Percentiles rank a stretch among this genome's conserved stretches.
Conservation (phyloP, 2,329 filamentous ascomycete genomes). For the Fusarium penzigii region DNA sequence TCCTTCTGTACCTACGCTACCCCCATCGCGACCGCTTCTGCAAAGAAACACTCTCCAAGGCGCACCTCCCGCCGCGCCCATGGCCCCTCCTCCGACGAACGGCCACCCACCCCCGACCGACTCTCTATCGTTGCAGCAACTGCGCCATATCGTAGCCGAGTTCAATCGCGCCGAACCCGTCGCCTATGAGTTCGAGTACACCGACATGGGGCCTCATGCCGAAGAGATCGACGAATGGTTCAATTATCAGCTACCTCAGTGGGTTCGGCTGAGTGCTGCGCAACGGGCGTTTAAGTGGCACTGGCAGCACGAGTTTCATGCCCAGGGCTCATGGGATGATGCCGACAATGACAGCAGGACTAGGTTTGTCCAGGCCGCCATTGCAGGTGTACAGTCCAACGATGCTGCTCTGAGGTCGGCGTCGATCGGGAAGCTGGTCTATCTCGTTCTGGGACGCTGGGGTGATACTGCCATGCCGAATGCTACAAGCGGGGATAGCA, state of each 20-base stretch:
- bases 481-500: conserved; percentile 42
- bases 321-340: conserved; percentile 62
- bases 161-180: conserved; percentile 68
- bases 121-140: conserved; percentile 74
- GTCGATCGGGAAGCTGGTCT: conserved; percentile 58
- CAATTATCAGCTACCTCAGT: conserved; percentile 84
- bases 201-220: conserved; percentile 70
- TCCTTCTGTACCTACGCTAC: conserved; percentile 35
- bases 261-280: conserved; percentile 73
- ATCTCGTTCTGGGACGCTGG: conserved; percentile 71
- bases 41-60: conserved; percentile 33
- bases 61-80: conserved; percentile 26
- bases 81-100: conserved; percentile 31
- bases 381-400: conserved; percentile 45
- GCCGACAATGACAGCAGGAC: conserved; percentile 56
- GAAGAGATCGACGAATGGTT: conserved; percentile 99
- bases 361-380: conserved; percentile 58
- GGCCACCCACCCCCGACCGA: conserved; percentile 52
- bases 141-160: conserved; percentile 72
- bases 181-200: conserved; percentile 84
- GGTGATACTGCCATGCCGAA: conserved; percentile 61
- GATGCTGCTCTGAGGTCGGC: conserved; percentile 52
- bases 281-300: conserved; percentile 76
- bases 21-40: conserved; percentile 26
- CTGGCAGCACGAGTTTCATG: conserved; percentile 60